phyloP scores from a whole-genome alignment of 805 yeast genomes.

The Metschnikowia cubensis region DNA sequence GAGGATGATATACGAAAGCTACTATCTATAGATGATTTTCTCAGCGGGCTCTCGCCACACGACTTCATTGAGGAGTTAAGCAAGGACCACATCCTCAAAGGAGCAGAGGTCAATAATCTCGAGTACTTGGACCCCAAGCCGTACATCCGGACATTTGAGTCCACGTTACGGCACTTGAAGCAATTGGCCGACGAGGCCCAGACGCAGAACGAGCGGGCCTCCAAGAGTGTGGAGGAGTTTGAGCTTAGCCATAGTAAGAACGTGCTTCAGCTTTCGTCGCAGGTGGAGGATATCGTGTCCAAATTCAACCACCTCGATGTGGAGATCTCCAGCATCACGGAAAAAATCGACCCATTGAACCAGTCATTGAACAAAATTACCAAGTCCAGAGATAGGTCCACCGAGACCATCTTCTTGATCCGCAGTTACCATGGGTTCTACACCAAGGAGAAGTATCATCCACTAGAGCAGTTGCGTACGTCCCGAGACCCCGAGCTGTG shows the following conservation, averaged over 20 bases:
- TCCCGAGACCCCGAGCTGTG: slow-evolving; percentile 46
- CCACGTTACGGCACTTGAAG: slow-evolving; percentile 70
- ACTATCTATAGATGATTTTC: slow-evolving; percentile 57
- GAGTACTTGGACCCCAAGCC: slow-evolving; percentile 85
- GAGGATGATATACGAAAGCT: slow-evolving; percentile 59
- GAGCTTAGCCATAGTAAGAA: slow-evolving; percentile 68
- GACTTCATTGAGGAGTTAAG: slow-evolving; percentile 80
- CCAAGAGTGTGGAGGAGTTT: slow-evolving; percentile 51
- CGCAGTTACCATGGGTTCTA: slow-evolving; percentile 75
- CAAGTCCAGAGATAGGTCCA: slow-evolving; percentile 67
- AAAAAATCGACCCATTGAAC: slow-evolving; percentile 65
- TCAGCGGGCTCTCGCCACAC: slow-evolving; percentile 66
- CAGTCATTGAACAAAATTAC: slow-evolving; percentile 64
- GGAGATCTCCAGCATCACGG: slow-evolving; percentile 53
- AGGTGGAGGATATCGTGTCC: slow-evolving; percentile 42
- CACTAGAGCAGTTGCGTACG: slow-evolving; percentile 56
- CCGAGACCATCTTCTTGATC: slow-evolving; percentile 66
- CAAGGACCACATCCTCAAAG: slow-evolving; percentile 55
- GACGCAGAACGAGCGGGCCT: slow-evolving; percentile 47
- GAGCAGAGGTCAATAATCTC: slow-evolving; percentile 47
- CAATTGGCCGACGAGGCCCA: slow-evolving; percentile 55
- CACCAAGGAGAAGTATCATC: slow-evolving; percentile 49
- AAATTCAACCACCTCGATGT: slow-evolving; percentile 50
- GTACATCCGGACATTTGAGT: slow-evolving; percentile 87
- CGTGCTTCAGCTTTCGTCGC: slow-evolving; percentile 51